These are phyloP conservation scores for Hydnum rufescens DNA, from an alignment of 768 basidiomycete genomes.

Conservation along the genomic window DNA sequence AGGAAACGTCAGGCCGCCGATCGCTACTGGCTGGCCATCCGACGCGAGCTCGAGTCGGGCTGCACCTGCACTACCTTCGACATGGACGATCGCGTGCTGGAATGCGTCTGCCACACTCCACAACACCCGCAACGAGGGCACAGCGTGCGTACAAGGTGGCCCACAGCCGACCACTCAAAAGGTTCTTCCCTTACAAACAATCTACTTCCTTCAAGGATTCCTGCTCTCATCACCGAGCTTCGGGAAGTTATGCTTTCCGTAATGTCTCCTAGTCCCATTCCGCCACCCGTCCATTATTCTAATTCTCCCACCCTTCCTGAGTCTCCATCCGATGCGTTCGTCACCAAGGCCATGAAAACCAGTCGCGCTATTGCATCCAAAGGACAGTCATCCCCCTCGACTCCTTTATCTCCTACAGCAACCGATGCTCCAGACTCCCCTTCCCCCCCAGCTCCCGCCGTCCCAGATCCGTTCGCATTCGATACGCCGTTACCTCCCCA, in stretches of 20 bases:
- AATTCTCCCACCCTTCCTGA: background rate
- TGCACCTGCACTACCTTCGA: constrained; percentile 76
- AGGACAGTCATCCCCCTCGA: too few species aligned
- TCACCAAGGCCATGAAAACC: background rate
- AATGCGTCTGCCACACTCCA: constrained; percentile 18
- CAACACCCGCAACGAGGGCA: constrained; percentile 14
- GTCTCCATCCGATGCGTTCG: background rate
- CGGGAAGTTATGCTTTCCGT: constrained; percentile 65
- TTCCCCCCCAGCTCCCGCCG: background rate
- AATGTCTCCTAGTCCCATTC: constrained; percentile 44
- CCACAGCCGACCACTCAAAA: too few species aligned
- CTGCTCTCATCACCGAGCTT: constrained; percentile 49
- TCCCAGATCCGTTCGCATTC: too few species aligned
- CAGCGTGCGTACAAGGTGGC: constrained; percentile 20
- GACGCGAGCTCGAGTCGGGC: constrained; percentile 54
- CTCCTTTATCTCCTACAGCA: background rate
- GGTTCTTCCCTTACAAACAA: too few species aligned
- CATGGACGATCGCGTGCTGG: constrained; percentile 26
- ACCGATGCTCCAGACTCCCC: background rate
- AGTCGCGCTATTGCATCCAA: background rate
- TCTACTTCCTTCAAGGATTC: constrained; percentile 33
- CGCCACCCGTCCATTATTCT: background rate
- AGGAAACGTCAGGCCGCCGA: constrained; percentile 55
- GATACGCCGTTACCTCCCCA: too few species aligned
- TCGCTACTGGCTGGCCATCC: constrained; percentile 69